A percentile compares a stretch with the other conserved stretches of the same genome.
These are phyloP conservation scores for Crucihimalaya himalaica DNA, from an alignment of 345 rosid species.

Conservation along the genomic window DNA sequence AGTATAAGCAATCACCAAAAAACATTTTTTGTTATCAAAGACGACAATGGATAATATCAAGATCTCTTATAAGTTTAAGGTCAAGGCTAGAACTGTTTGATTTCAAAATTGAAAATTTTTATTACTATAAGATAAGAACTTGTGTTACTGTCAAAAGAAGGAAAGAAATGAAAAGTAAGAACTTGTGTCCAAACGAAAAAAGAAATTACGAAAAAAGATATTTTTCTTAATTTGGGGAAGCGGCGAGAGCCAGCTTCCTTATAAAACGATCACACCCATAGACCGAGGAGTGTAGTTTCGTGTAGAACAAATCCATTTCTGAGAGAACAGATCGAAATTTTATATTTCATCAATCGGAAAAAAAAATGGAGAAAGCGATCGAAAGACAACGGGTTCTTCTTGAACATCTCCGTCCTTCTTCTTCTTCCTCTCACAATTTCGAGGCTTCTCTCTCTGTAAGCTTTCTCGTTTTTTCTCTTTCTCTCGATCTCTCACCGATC, in stretches of 20 bases:
- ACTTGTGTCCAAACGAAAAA: neutral
- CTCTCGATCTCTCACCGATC: slow-evolving; percentile 18
- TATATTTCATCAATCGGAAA: neutral
- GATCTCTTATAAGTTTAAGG: neutral
- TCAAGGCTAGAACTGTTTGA: slow-evolving; percentile 9
- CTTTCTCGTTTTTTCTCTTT: neutral
- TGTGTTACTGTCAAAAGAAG: neutral
- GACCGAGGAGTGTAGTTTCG: slow-evolving; percentile 10
- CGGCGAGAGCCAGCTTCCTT: slow-evolving; percentile 29
- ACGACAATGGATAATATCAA: no score
- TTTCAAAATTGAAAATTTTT: neutral
- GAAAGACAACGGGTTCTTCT: slow-evolving; percentile 85
- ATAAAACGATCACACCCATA: slow-evolving; percentile 16
- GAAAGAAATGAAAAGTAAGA: neutral
- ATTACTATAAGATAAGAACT: neutral
- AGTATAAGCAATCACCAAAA: neutral
- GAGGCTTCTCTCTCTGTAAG: slow-evolving; percentile 75
- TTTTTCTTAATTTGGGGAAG: slow-evolving; percentile 5
- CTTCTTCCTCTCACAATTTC: slow-evolving; percentile 45
- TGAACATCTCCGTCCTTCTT: slow-evolving; percentile 79
- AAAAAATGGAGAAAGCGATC: slow-evolving; percentile 81
- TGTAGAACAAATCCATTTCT: slow-evolving; percentile 22
- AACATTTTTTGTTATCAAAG: neutral
- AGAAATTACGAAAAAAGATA: neutral
- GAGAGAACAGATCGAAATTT: neutral